Evolutionary conservation across 352 stramenopile species (phyloP).

Genomic region (Pythium guiyangense): DNA sequence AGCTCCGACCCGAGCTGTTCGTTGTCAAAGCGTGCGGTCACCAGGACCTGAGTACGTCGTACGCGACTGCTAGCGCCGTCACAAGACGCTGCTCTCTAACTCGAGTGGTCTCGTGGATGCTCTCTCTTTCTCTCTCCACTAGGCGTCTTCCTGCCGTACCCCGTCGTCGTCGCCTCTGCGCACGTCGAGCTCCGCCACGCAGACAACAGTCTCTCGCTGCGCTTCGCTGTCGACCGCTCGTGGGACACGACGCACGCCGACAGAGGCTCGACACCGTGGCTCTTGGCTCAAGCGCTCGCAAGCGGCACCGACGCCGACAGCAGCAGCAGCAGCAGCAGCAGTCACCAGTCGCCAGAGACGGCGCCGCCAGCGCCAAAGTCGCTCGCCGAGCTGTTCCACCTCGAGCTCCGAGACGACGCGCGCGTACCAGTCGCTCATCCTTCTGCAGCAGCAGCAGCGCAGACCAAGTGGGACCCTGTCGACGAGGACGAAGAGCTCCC

Average conservation of each 20-base stretch:
- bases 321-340: conserved; percentile 1
- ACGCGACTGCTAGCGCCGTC: not conserved
- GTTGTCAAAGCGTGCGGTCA: conserved; percentile 38
- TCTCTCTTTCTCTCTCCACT: not conserved
- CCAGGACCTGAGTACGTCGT: conserved; percentile 40
- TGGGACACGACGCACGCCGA: conserved; percentile 43
- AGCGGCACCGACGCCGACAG: conserved; percentile 16
- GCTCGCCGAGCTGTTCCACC: conserved; percentile 67
- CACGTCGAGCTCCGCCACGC: conserved; percentile 28
- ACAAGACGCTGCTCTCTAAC: not conserved
- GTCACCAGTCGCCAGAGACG: not conserved
- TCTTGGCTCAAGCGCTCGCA: conserved; percentile 47
- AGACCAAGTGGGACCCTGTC: conserved; percentile 49
- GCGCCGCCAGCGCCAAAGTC: conserved; percentile 29
- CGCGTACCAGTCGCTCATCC: not conserved
- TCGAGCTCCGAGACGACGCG: conserved; percentile 18
- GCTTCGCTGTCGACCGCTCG: conserved; percentile 39
- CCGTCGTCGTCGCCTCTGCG: conserved; percentile 28
- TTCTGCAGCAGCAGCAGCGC: conserved; percentile 1
- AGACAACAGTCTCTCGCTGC: conserved; percentile 34
- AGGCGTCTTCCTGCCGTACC: conserved; percentile 68
- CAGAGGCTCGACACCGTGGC: conserved; percentile 58
- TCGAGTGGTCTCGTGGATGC: not conserved
- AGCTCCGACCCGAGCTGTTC: conserved; percentile 46
- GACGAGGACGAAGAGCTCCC: conserved; percentile 73